phyloP scores from a whole-genome alignment of 2,329 filamentous ascomycete species.

The Salinomyces thailandicus region DNA sequence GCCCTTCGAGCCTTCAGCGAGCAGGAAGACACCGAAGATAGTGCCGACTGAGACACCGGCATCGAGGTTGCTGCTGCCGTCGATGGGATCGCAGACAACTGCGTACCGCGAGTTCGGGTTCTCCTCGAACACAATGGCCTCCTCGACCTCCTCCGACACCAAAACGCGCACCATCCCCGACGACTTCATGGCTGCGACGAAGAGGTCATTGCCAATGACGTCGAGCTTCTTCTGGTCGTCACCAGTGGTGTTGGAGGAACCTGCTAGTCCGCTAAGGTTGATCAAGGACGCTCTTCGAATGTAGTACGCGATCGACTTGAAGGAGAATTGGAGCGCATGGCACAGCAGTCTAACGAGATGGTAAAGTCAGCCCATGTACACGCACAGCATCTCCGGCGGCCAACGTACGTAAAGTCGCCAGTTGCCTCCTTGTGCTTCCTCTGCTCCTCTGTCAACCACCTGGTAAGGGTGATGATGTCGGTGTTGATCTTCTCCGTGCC shows the following conservation, averaged over 20 bases:
- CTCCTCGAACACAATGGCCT: conserved; percentile 75
- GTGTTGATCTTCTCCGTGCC: conserved; percentile 78
- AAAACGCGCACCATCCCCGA: conserved; percentile 83
- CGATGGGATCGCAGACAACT: conserved; percentile 94
- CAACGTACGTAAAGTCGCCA: conserved; percentile 88
- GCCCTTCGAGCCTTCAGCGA: conserved; percentile 63
- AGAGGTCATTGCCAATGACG: conserved; percentile 96
- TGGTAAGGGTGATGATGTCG: conserved; percentile 87
- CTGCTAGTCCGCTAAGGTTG: conserved; percentile 78
- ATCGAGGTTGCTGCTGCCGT: conserved; percentile 94
- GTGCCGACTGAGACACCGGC: conserved; percentile 96
- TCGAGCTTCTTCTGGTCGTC: conserved; percentile 99
- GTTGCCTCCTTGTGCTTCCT: conserved; percentile 86
- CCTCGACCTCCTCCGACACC: conserved; percentile 96
- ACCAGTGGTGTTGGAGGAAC: conserved; percentile 87
- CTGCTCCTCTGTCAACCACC: conserved; percentile 95
- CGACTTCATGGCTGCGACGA: conserved; percentile 88
- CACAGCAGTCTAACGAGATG: conserved; percentile 61
- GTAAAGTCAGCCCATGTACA: conserved; percentile 10
- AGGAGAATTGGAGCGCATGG: conserved; percentile 96
- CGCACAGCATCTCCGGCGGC: not conserved
- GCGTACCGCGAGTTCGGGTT: conserved; percentile 71
- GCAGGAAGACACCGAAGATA: conserved; percentile 90
- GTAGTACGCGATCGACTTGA: conserved; percentile 99
- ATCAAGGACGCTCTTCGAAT: conserved; percentile 92